Evolutionary conservation across 768 basidiomycete species (phyloP), one percentile per base, ranked within the genome.

Genomic region (Dacryopinax primogenitus): DNA sequence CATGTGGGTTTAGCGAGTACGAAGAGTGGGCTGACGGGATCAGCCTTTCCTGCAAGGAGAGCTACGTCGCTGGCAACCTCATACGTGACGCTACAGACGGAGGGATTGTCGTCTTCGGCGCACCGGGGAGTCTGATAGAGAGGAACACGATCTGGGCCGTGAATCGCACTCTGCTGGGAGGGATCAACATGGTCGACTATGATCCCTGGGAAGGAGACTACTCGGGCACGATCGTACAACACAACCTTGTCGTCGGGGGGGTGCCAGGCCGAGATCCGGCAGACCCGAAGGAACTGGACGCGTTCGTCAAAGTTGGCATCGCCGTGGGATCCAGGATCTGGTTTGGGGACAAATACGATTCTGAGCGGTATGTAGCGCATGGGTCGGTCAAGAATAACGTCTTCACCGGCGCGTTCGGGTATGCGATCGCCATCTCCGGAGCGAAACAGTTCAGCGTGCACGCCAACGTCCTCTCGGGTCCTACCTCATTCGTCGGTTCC

Each of bases 21-120:
- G 82, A 84, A 67, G 76, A 88, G 72, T 91, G 89, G 89, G 87
- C 89, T 0, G 89, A 90, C 71, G 89, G 89, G 4, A 86, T 91
- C 69, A 88, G 86, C 69, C 72, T 90, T 63, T 83, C 83, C 67
- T 91, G 88, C 71, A 76, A 74, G 66, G 83, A 86, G 72, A 79
- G 81, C 67, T 67, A 82, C 37, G 77, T 90, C 33, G 81, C 79
- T 67, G 84, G 86, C 68, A 91, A 90, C 73, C 78, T 83, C 78
- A 76, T 91, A 58, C 78, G 83, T 68, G 83, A 83, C 65, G 80
- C 89, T 12, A 90, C 89, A 0, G 89, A 90, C 69, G 89, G 89
- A 7, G 88, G 84, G 6, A 87, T 90, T 51, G 87, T 89, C 0
- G 67, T 91, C 0, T 90, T 91, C 69, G 89, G 88, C 28, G 75